Evolutionary conservation across 2,329 filamentous ascomycete genomes (phyloP).

Genomic region (Tolypocladium ovalisporum): DNA sequence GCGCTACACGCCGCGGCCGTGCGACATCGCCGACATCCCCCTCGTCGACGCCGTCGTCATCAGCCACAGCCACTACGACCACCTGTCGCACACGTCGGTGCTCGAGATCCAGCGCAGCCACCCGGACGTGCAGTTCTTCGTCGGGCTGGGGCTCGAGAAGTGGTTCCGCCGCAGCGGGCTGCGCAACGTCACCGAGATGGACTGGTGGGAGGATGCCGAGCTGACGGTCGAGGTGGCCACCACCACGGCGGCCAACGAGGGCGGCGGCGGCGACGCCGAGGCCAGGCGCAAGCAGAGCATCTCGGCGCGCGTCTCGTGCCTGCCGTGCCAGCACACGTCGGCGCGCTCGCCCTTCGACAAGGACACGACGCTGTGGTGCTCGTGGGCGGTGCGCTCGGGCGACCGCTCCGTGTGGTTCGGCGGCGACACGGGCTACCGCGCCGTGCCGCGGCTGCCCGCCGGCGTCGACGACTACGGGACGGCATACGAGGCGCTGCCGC

Average conservation of each 20-base stretch:
- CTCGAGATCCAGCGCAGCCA: slow-evolving; percentile 58
- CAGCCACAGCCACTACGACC: slow-evolving; percentile 88
- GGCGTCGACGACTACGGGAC: slow-evolving; percentile 60
- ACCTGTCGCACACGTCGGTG: slow-evolving; percentile 69
- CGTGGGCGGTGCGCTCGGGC: slow-evolving; percentile 68
- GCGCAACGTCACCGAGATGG: slow-evolving; percentile 71
- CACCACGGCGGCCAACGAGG: too few relatives aligned
- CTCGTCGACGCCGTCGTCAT: slow-evolving; percentile 68
- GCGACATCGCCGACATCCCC: slow-evolving; percentile 67
- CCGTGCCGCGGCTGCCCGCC: slow-evolving; percentile 54
- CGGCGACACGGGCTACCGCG: slow-evolving; percentile 84
- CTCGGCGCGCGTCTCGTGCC: slow-evolving; percentile 60
- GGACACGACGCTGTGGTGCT: slow-evolving; percentile 73
- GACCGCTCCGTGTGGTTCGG: slow-evolving; percentile 77
- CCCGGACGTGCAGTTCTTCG: slow-evolving; percentile 78
- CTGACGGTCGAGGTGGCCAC: slow-evolving; percentile 42
- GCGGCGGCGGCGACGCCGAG: slow-evolving; percentile 8
- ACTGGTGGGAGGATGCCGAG: slow-evolving; percentile 87
- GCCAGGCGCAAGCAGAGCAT: slow-evolving; percentile 29
- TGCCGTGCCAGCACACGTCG: slow-evolving; percentile 77
- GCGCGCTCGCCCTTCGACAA: slow-evolving; percentile 60
- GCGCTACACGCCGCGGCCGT: slow-evolving; percentile 69
- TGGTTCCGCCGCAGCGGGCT: slow-evolving; percentile 72
- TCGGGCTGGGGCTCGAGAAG: slow-evolving; percentile 67
- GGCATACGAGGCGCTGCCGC: slow-evolving; percentile 54